Evolutionary conservation across 768 basidiomycete species (phyloP).

Genomic region (Russula virescens): DNA sequence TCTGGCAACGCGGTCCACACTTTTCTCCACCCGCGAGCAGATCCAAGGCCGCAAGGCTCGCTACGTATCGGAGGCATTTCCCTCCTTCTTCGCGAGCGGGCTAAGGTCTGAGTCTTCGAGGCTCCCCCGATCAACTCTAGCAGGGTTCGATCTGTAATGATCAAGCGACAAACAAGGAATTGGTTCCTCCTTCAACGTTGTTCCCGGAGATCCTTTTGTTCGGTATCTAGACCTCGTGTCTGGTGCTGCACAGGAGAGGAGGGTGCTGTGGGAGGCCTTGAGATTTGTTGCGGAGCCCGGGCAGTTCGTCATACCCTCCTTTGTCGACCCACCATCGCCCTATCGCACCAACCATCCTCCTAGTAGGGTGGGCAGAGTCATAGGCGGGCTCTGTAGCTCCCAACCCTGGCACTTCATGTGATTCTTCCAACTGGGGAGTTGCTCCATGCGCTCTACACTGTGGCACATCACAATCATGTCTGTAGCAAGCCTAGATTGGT

Average conservation of each 20-base stretch:
- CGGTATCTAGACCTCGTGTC: slow-evolving; percentile 32
- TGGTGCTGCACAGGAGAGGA: slow-evolving; percentile 11
- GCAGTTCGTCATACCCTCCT: slow-evolving; percentile 1
- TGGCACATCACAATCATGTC: no score
- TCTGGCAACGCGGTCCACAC: not conserved
- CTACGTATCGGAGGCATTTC: slow-evolving; percentile 39
- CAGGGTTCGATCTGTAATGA: slow-evolving; percentile 52
- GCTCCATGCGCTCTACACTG: no score
- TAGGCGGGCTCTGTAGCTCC: not conserved
- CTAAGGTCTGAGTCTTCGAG: slow-evolving; percentile 74
- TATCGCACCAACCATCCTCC: slow-evolving; percentile 20
- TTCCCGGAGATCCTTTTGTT: slow-evolving; percentile 42
- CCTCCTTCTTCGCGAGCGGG: slow-evolving; percentile 76
- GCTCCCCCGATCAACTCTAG: slow-evolving; percentile 60
- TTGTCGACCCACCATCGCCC: slow-evolving; percentile 1
- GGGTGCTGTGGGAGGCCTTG: slow-evolving; percentile 20
- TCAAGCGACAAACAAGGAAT: slow-evolving; percentile 68
- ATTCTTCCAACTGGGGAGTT: no score
- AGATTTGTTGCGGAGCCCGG: slow-evolving; percentile 22
- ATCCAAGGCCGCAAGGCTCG: slow-evolving; percentile 68
- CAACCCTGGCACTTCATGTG: no score
- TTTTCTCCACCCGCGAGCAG: slow-evolving; percentile 30
- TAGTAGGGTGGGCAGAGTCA: slow-evolving; percentile 18
- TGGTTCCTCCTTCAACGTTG: slow-evolving; percentile 25
- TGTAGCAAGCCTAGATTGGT: no score